Conservation (phyloP, 2,329 filamentous ascomycete genomes). For the Exophiala xenobiotica region DNA sequence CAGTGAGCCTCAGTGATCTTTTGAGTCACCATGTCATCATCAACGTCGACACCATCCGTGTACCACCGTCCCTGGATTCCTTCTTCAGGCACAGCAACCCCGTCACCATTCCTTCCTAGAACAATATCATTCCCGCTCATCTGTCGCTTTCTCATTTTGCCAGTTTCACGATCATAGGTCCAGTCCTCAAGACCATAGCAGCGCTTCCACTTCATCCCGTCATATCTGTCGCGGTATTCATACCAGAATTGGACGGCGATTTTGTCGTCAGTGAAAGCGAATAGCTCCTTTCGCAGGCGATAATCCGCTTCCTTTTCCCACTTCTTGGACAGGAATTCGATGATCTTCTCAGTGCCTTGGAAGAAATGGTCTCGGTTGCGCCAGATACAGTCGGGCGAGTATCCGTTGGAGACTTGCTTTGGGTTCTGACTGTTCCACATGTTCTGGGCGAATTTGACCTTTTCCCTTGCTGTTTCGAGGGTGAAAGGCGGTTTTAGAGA, state of each 20-base stretch:
- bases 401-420: slow-evolving; percentile 64
- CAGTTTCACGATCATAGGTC: slow-evolving; percentile 42
- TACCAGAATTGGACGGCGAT: slow-evolving; percentile 94
- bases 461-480: slow-evolving; percentile 66
- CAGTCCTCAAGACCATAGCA: slow-evolving; percentile 70
- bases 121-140: slow-evolving; percentile 50
- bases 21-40: slow-evolving; percentile 33
- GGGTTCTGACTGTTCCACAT: slow-evolving; percentile 77
- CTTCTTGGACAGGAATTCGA: slow-evolving; percentile 67
- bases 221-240: slow-evolving; percentile 67
- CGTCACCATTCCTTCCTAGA: slow-evolving; percentile 43
- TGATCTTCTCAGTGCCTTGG: slow-evolving; percentile 62
- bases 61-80: slow-evolving; percentile 45
- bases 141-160: slow-evolving; percentile 49
- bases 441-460: slow-evolving; percentile 82
- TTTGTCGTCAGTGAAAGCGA: slow-evolving; percentile 49
- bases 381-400: slow-evolving; percentile 76
- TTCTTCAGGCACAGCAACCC: slow-evolving; percentile 30
- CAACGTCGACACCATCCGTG: slow-evolving; percentile 43
- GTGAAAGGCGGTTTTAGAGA: slow-evolving; percentile 68
- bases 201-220: slow-evolving; percentile 72
- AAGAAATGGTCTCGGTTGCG: slow-evolving; percentile 73
- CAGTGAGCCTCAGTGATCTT: slow-evolving; percentile 30
- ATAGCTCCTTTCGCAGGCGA: slow-evolving; percentile 77
- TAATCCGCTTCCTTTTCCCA: slow-evolving; percentile 73